Evolutionary conservation across 306 rosid species (phyloP).

Genomic region (Vigna unguiculata): DNA sequence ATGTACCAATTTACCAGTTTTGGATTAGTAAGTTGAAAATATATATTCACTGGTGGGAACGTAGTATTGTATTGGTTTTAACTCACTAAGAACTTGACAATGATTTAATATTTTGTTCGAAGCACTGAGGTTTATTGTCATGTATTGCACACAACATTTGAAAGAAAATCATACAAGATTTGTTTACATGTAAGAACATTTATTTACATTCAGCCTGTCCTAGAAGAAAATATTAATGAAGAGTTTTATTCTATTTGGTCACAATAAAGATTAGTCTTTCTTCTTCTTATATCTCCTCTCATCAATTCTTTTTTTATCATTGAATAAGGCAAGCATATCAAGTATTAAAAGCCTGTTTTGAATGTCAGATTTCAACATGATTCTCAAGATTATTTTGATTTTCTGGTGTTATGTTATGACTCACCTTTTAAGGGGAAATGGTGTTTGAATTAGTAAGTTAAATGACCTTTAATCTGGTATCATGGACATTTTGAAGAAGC

Average conservation of each 20-base stretch:
- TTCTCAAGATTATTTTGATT: slow-evolving; percentile 3
- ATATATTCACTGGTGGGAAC: no score
- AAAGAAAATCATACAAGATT: not conserved
- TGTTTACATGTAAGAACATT: not conserved
- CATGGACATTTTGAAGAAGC: not conserved
- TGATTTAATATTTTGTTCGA: not conserved
- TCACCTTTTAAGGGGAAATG: slow-evolving; percentile 26
- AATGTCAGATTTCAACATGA: not conserved
- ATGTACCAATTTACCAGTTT: no score
- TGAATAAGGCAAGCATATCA: slow-evolving; percentile 4
- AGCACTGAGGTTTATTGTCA: not conserved
- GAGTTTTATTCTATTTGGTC: not conserved
- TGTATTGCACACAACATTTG: not conserved
- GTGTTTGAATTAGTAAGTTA: not conserved
- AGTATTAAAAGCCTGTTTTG: not conserved
- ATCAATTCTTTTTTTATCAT: not conserved
- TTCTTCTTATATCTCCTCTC: not conserved
- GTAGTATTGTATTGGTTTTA: no score
- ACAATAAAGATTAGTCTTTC: not conserved
- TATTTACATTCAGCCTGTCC: not conserved
- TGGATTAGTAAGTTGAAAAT: no score
- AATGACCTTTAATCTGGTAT: not conserved
- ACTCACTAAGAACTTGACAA: no score
- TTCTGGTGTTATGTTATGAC: not conserved
- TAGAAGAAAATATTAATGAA: not conserved